Conservation (phyloP, 352 stramenopile species). For the Phytophthora tubulina region DNA sequence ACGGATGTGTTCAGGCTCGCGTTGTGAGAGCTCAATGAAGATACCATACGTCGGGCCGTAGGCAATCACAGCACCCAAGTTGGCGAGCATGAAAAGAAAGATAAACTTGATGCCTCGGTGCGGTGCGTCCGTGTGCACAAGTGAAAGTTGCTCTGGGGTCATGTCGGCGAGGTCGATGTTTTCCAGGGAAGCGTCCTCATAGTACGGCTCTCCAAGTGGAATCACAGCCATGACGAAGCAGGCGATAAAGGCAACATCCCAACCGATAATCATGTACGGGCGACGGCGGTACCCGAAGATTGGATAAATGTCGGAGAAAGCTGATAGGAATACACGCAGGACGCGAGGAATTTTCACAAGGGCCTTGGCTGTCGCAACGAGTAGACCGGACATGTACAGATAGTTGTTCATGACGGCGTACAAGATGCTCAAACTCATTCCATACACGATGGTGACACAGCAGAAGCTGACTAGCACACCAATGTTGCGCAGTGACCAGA, state of each 20-base stretch:
- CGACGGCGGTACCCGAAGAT: slow-evolving; percentile 79
- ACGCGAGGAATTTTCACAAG: slow-evolving; percentile 47
- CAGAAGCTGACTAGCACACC: slow-evolving; percentile 47
- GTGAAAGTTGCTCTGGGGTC: slow-evolving; percentile 40
- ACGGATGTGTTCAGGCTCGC: slow-evolving; percentile 23
- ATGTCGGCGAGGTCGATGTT: slow-evolving; percentile 39
- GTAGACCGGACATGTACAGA: slow-evolving; percentile 30
- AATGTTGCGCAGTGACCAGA: slow-evolving; percentile 41
- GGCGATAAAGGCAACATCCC: slow-evolving; percentile 38
- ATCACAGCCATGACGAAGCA: slow-evolving; percentile 54
- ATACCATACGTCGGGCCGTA: slow-evolving; percentile 23
- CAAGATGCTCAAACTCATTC: slow-evolving; percentile 31
- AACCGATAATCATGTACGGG: slow-evolving; percentile 82
- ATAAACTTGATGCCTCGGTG: slow-evolving; percentile 33
- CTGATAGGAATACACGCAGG: slow-evolving; percentile 59
- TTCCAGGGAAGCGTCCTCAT: slow-evolving; percentile 36
- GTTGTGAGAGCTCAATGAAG: slow-evolving; percentile 31
- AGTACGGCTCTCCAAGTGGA: slow-evolving; percentile 58
- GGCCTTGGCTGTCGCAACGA: slow-evolving; percentile 27
- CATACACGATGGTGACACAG: slow-evolving; percentile 45
- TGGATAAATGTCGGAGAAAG: slow-evolving; percentile 75
- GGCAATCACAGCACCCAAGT: slow-evolving; percentile 15
- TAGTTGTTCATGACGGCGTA: slow-evolving; percentile 41
- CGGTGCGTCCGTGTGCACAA: slow-evolving; percentile 48
- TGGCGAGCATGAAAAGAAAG: slow-evolving; percentile 17